These are phyloP conservation scores for Saussurea involucrata DNA, from an alignment of 129 eudicot genomes.

Conservation along the genomic window DNA sequence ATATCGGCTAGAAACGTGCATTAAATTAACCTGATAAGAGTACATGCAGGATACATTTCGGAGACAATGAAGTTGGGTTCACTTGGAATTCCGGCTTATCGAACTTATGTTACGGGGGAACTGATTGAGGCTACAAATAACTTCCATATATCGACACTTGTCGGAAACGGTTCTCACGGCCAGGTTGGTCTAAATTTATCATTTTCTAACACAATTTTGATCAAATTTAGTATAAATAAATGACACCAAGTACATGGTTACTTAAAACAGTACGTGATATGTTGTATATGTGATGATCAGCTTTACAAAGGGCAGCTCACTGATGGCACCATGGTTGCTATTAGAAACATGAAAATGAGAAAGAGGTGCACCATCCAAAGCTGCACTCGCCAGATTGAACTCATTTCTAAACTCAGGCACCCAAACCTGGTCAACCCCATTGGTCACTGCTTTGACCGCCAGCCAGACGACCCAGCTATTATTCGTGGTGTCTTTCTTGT, in stretches of 20 bases:
- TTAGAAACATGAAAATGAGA: slow-evolving; percentile 53
- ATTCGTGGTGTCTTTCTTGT: slow-evolving; percentile 37
- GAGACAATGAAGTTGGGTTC: slow-evolving; percentile 63
- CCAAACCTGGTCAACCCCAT: slow-evolving; percentile 54
- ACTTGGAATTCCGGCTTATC: slow-evolving; percentile 46
- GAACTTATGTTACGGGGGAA: slow-evolving; percentile 57
- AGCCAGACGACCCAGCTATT: slow-evolving; percentile 42
- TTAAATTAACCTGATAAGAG: too few species aligned
- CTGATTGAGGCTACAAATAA: slow-evolving; percentile 64
- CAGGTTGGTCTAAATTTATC: slow-evolving; percentile 37
- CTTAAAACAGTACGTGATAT: not conserved
- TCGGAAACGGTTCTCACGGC: slow-evolving; percentile 45
- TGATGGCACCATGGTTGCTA: slow-evolving; percentile 54
- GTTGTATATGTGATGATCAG: slow-evolving; percentile 27
- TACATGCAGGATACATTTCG: slow-evolving; percentile 55
- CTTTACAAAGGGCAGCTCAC: slow-evolving; percentile 59
- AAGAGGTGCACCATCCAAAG: slow-evolving; percentile 41
- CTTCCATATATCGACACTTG: slow-evolving; percentile 33
- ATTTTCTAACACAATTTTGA: not conserved
- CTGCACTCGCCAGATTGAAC: slow-evolving; percentile 49
- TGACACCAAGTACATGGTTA: not conserved
- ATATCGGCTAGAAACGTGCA: too few species aligned
- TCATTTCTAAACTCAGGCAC: slow-evolving; percentile 57
- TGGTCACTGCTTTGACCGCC: slow-evolving; percentile 70
- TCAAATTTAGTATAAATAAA: not conserved